A percentile compares a stretch with the other conserved stretches of the same genome.
These are phyloP conservation scores for Aspergillus neotritici DNA, from an alignment of 2,329 filamentous ascomycete genomes.

Conservation along the genomic window DNA sequence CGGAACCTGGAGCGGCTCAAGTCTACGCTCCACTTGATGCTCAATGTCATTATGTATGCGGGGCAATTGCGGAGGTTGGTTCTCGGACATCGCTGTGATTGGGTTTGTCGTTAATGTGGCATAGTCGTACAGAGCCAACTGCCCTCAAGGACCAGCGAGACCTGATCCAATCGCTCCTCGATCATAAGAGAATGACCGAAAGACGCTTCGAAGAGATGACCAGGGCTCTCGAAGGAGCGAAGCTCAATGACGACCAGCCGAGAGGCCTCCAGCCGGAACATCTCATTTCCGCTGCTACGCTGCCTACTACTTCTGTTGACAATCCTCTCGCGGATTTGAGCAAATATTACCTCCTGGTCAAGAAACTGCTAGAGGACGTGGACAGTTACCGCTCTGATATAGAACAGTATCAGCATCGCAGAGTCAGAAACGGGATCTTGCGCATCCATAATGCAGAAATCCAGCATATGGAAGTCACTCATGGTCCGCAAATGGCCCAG, in stretches of 20 bases:
- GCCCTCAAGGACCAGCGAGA: background rate
- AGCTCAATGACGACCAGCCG: background rate
- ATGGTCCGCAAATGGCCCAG: too few relatives aligned
- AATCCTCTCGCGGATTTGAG: too few relatives aligned
- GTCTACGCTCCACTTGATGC: constrained; percentile 23
- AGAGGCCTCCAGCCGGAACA: too few relatives aligned
- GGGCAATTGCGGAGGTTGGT: constrained; percentile 16
- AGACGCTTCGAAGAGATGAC: background rate
- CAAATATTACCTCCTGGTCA: too few relatives aligned
- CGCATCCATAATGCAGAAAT: too few relatives aligned
- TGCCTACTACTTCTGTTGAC: background rate
- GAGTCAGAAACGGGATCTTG: too few relatives aligned
- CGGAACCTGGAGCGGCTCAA: constrained; percentile 31
- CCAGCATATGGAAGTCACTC: too few relatives aligned
- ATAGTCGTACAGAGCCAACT: background rate
- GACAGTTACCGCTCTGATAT: too few relatives aligned
- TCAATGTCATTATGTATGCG: constrained; percentile 30
- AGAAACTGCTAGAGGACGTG: too few relatives aligned
- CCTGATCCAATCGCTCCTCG: background rate
- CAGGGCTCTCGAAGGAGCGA: background rate
- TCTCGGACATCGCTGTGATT: too few relatives aligned
- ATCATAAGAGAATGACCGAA: background rate
- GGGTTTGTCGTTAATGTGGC: background rate
- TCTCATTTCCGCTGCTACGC: background rate
- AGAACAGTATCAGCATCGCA: too few relatives aligned